Base-by-base conservation (phyloP, 2,329 filamentous ascomycete species). In the Sclerotinia trifoliorum region DNA sequence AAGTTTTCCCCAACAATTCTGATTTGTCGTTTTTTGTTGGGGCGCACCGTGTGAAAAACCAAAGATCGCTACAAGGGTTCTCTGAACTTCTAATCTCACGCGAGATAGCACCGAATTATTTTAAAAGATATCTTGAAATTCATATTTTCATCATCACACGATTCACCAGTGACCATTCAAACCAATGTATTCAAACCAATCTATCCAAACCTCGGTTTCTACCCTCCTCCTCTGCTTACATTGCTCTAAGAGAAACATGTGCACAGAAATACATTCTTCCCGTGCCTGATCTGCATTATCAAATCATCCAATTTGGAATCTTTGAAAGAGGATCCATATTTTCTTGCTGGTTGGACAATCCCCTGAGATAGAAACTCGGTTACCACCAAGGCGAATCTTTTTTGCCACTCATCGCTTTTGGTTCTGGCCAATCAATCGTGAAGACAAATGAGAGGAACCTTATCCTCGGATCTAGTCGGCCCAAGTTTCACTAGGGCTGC, bases 1-100 rank as follows among this genome's bases (percentile, higher is more conserved):
- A 24, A 24, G 48, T 32, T 61, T 67, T 67, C 65, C 65, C 65
- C 65, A 67, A 67, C 65, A 67, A 67, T 52, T 67, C 39, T 62
- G 24, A 44, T 13, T 13, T 39, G n/a, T 15, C 29, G 13, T 13
- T 44, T 67, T 67, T 67, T 67, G 65, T 67, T 67, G 65, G 65
- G 65, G 65, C 39, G 39, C 39, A 42, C 39, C 11, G 39, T 42
- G 13, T 42, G 39, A 42, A 42, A 42, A 42, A 15, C 26, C 10
- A 13, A 66, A 26, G 65, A 67, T 67, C 65, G 65, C 56, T 46
- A 44, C 56, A 62, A 13, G 56, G 65, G 29, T 65, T 48, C 26
- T 21, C 29, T 10, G 15, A 42, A 42, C 39, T 42, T 42, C 39
- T 42, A 35, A 35, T 35, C 35, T 35, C 39, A 42, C 13, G 39